A percentile compares a stretch with the other conserved stretches of the same genome.
These are phyloP conservation scores for Heracleum sosnowskyi DNA, from an alignment of 129 eudicot species.

Conservation along the genomic window DNA sequence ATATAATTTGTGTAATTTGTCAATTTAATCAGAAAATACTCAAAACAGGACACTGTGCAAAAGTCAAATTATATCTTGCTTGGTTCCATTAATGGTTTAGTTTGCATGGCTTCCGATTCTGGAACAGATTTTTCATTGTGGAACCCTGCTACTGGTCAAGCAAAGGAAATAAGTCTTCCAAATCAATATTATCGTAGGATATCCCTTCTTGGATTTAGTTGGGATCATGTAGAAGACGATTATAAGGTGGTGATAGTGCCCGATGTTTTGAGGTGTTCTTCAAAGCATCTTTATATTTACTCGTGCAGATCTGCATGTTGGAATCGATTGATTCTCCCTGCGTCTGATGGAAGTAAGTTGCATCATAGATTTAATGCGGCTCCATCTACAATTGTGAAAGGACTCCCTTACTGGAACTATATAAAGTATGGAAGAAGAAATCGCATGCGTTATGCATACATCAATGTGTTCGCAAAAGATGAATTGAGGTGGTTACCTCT, in stretches of 20 bases:
- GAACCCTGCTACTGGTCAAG: background rate
- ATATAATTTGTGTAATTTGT: too few relatives aligned
- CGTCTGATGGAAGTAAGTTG: fast-evolving
- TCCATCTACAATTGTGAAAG: background rate
- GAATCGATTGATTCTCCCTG: background rate
- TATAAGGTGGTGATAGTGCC: background rate
- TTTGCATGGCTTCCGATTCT: background rate
- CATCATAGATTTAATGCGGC: fast-evolving
- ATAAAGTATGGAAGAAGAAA: too few relatives aligned
- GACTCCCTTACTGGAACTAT: background rate
- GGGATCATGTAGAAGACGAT: background rate
- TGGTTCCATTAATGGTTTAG: background rate
- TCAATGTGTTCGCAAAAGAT: too few relatives aligned
- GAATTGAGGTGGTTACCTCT: background rate
- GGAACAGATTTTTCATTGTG: background rate
- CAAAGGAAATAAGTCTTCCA: background rate
- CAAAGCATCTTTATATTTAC: too few relatives aligned
- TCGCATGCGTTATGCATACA: too few relatives aligned
- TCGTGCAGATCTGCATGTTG: background rate
- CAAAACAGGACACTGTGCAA: too few relatives aligned
- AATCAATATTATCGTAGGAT: background rate
- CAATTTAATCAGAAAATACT: too few relatives aligned
- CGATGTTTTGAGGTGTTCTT: too few relatives aligned
- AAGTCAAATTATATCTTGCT: too few relatives aligned
- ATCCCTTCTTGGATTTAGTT: background rate